These are phyloP conservation scores for Penicillium waksmanii DNA, from an alignment of 495 filamentous ascomycete genomes.

Conservation along the genomic window DNA sequence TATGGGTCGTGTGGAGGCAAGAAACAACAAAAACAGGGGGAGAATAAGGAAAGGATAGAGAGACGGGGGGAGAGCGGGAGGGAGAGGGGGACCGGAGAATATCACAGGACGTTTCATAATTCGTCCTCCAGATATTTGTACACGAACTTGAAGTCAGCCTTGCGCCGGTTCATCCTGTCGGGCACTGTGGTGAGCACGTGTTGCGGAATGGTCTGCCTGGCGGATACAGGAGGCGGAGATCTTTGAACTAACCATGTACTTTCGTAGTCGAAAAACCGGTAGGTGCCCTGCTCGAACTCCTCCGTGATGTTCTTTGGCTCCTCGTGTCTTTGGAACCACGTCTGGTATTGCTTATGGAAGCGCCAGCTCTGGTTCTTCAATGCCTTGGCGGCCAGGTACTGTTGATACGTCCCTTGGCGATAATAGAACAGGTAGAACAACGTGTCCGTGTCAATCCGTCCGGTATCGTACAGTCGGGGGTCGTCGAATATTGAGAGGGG, in stretches of 20 bases:
- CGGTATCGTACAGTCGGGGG: conserved; percentile 73
- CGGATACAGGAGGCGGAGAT: background rate
- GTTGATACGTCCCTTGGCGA: conserved; percentile 92
- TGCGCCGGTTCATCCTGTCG: conserved; percentile 96
- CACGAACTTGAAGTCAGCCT: conserved; percentile 97
- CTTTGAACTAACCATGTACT: conserved; percentile 84
- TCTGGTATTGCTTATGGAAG: conserved; percentile 99
- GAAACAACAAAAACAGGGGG: background rate
- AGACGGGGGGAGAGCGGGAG: conserved; percentile 3
- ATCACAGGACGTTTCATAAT: conserved; percentile 53
- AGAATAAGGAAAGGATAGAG: background rate
- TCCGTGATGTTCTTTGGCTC: conserved; percentile 98
- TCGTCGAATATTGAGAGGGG: conserved; percentile 89
- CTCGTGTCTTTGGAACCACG: conserved; percentile 98
- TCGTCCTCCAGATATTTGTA: conserved; percentile 98
- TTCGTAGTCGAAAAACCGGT: conserved; percentile 99
- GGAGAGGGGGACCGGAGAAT: conserved; percentile 4
- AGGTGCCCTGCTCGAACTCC: conserved; percentile 97
- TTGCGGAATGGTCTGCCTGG: background rate
- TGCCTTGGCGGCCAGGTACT: conserved; percentile 94
- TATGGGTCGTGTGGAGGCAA: background rate
- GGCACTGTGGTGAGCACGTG: conserved; percentile 22
- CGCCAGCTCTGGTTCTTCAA: conserved; percentile 97
- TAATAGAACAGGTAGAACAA: conserved; percentile 99
- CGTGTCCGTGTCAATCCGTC: conserved; percentile 87